Evolutionary conservation across 2,329 filamentous ascomycete species (phyloP).

Genomic region (Metarhizium brunneum): DNA sequence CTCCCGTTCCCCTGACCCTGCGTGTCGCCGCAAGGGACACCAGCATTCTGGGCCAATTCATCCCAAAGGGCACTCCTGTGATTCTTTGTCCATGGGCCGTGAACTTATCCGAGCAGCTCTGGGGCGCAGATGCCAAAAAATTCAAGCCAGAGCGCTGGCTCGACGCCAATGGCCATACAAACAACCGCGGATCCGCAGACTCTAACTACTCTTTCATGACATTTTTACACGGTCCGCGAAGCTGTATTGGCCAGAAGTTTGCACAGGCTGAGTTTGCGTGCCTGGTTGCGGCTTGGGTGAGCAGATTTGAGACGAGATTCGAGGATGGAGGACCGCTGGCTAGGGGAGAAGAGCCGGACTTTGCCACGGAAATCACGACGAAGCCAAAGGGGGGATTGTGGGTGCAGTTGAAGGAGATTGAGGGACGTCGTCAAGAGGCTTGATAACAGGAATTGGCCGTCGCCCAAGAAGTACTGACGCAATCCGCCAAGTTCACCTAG

Average conservation of each 20-base stretch:
- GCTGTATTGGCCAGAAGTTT: slow-evolving; percentile 71
- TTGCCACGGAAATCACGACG: neutral
- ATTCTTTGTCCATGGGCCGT: slow-evolving; percentile 56
- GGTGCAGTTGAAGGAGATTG: neutral
- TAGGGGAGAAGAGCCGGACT: neutral
- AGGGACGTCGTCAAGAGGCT: too few species aligned
- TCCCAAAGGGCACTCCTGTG: slow-evolving; percentile 64
- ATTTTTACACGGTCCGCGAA: slow-evolving; percentile 73
- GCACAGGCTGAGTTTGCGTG: slow-evolving; percentile 67
- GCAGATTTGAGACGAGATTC: slow-evolving; percentile 1
- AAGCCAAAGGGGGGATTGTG: slow-evolving; percentile 1
- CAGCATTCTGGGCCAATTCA: slow-evolving; percentile 49
- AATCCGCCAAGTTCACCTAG: too few species aligned
- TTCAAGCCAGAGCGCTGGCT: slow-evolving; percentile 79
- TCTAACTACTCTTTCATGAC: slow-evolving; percentile 63
- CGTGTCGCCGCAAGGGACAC: slow-evolving; percentile 58
- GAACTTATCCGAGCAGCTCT: slow-evolving; percentile 60
- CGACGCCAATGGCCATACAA: neutral
- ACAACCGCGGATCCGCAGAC: slow-evolving; percentile 11
- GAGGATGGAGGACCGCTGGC: neutral
- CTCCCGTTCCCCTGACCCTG: slow-evolving; percentile 62
- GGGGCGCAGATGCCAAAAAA: slow-evolving; percentile 64
- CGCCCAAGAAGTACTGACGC: too few species aligned
- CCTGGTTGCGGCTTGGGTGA: slow-evolving; percentile 55
- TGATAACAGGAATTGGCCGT: too few species aligned